Evolutionary conservation across 2,329 filamentous ascomycete species (phyloP), one percentile per base, ranked within the genome.

Genomic region (Cercospora beticola): DNA sequence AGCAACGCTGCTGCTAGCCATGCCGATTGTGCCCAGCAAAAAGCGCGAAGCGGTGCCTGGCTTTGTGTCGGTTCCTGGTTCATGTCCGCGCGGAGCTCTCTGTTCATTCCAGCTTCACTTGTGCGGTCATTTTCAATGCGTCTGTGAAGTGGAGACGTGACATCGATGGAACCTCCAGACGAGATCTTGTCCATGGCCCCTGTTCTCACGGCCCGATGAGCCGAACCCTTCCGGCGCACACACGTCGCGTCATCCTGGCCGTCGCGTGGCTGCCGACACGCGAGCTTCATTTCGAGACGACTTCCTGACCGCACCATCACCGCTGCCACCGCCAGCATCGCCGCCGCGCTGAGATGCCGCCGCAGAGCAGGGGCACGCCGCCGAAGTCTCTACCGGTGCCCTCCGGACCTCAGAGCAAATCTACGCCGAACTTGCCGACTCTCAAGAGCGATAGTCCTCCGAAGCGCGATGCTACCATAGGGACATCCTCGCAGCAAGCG

Each of bases 381-480:
- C 61, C 68, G n/a, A 75, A 75, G 26, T 70, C 71, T 14, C 68
- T 69, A 26, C 70, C 73, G 4, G 73, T 80, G 2, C 81, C 80
- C 26, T 60, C 75, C n/a, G 80, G 79, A 26, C 77, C 82, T 65
- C 81, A 82, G 65, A 84, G 82, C 36, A 81, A 81, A 66, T 84
- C 82, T 0, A 83, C 82, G 2, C 83, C 83, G 5, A 83, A 83
- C 65, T 76, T 84, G 1, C 79, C 82, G 1, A 83, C 81, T 0
- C 71, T 82, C n/a, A 74, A 31, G 28, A 58, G 56, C 56, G 23
- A 58, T n/a, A 71, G 60, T 78, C 79, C 3, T 76, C 81, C 7
- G 52, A 68, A 58, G 60, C 64, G 33, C 66, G 40, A 23, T 33
- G 43, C 64, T 68, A 67, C 23, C 30, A 67, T 66, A 67, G 65